Evolutionary conservation across 306 rosid genomes (phyloP).

Genomic region (Castanea mollissima): DNA sequence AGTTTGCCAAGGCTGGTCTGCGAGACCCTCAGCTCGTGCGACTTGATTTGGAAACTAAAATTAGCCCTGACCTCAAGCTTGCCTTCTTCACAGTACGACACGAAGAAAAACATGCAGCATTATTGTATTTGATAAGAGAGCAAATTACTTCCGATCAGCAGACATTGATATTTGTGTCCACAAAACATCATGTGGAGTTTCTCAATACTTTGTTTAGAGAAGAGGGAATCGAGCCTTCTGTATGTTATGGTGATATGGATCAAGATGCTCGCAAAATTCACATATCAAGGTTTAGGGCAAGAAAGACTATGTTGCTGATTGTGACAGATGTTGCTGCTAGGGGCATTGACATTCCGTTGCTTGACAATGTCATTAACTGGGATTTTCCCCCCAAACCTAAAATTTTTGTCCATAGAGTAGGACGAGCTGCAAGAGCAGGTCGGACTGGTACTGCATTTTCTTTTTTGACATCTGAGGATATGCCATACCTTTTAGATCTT

Average conservation of each 20-base stretch:
- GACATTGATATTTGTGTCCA: conserved; percentile 82
- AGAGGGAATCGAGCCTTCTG: conserved; percentile 88
- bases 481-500: conserved; percentile 88
- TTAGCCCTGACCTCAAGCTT: conserved; percentile 89
- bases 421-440: conserved; percentile 97
- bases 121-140: conserved; percentile 77
- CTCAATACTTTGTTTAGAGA: conserved; percentile 62
- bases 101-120: conserved; percentile 78
- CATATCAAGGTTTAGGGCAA: conserved; percentile 74
- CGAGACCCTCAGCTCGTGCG: conserved; percentile 87
- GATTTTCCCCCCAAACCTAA: conserved; percentile 94
- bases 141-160: conserved; percentile 69
- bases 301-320: conserved; percentile 87
- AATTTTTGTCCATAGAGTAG: conserved; percentile 90
- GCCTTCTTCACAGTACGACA: conserved; percentile 71
- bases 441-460: conserved; percentile 90
- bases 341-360: conserved; percentile 92
- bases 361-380: conserved; percentile 97
- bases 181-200: conserved; percentile 88
- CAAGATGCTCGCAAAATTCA: conserved; percentile 96
- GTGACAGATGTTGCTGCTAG: conserved; percentile 96
- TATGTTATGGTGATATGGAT: conserved; percentile 96
- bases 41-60: conserved; percentile 82
- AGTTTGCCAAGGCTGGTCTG: conserved; percentile 94
- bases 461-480: conserved; percentile 80